phyloP scores from a whole-genome alignment of 202 grass and related monocot genomes.

The Musa balbisiana region DNA sequence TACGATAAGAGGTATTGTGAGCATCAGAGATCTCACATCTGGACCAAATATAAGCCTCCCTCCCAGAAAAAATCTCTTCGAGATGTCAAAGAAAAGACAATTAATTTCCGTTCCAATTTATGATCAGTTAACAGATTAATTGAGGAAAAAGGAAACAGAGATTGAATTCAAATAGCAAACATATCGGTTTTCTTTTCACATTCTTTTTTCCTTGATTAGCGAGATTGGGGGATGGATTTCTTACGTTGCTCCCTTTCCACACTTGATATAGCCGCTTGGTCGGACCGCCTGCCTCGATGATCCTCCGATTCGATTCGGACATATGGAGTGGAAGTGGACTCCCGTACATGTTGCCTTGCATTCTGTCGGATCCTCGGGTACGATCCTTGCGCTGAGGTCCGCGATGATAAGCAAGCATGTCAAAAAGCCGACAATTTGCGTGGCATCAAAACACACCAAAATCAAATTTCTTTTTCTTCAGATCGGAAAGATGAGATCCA shows the following conservation, averaged over 20 bases:
- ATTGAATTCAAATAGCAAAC: too few relatives aligned
- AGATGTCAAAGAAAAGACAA: slow-evolving; percentile 15
- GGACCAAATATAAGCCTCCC: slow-evolving; percentile 75
- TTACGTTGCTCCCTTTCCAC: slow-evolving; percentile 18
- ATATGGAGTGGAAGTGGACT: not conserved
- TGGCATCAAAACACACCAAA: too few relatives aligned
- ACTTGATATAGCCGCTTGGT: slow-evolving; percentile 13
- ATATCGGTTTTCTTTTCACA: not conserved
- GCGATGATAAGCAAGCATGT: not conserved
- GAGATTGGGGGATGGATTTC: not conserved
- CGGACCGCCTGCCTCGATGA: slow-evolving; percentile 25
- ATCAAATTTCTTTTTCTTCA: too few relatives aligned
- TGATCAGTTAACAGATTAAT: not conserved
- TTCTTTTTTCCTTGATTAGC: not conserved
- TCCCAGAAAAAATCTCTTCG: slow-evolving; percentile 65
- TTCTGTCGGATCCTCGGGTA: slow-evolving; percentile 11
- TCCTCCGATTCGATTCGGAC: not conserved
- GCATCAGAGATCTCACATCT: slow-evolving; percentile 50
- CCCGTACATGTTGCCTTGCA: slow-evolving; percentile 33
- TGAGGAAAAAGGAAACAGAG: not conserved
- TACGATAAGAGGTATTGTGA: slow-evolving; percentile 52
- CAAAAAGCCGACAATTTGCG: too few relatives aligned
- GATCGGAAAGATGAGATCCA: too few relatives aligned
- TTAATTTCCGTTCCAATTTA: not conserved
- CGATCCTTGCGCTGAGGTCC: too few relatives aligned